phyloP scores from a whole-genome alignment of 2,329 filamentous ascomycete genomes.

The Phoma herbarum region DNA sequence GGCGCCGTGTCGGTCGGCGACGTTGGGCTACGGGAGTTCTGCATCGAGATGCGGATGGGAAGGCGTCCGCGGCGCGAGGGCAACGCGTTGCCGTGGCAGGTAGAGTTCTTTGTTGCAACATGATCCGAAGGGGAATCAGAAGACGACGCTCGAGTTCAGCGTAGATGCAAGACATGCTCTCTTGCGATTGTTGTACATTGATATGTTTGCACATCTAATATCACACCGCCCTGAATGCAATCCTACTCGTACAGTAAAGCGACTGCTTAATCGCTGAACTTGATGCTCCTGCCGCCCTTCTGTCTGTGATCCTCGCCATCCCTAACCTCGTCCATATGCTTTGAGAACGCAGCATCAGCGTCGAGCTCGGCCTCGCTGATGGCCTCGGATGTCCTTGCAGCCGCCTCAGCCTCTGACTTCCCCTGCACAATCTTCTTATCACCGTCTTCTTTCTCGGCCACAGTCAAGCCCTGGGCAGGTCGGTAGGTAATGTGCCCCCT shows the following conservation, averaged over 20 bases:
- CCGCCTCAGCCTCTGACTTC: not conserved
- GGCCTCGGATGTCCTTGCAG: not conserved
- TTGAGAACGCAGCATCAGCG: slow-evolving; percentile 20
- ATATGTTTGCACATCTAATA: slow-evolving; percentile 1
- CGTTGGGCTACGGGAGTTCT: not conserved
- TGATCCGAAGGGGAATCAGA: not conserved
- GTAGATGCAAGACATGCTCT: not conserved
- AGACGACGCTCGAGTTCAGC: not conserved
- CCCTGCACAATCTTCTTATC: not conserved
- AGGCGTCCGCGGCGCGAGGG: not conserved
- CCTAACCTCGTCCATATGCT: slow-evolving; percentile 36
- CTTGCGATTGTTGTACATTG: slow-evolving; percentile 7
- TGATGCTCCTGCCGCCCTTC: slow-evolving; percentile 32
- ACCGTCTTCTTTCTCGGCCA: slow-evolving; percentile 29
- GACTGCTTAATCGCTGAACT: slow-evolving; percentile 17
- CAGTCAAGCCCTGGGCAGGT: slow-evolving; percentile 30
- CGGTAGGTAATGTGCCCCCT: slow-evolving; percentile 69
- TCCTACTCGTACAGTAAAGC: slow-evolving; percentile 4
- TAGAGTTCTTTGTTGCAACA: not conserved
- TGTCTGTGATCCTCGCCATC: slow-evolving; percentile 37
- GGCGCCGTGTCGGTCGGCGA: not conserved
- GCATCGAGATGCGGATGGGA: not conserved
- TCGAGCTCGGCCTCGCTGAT: slow-evolving; percentile 1
- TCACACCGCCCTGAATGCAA: not conserved
- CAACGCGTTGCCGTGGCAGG: not conserved